Conservation (phyloP, 495 filamentous ascomycete genomes). For the Neurospora terricola region DNA sequence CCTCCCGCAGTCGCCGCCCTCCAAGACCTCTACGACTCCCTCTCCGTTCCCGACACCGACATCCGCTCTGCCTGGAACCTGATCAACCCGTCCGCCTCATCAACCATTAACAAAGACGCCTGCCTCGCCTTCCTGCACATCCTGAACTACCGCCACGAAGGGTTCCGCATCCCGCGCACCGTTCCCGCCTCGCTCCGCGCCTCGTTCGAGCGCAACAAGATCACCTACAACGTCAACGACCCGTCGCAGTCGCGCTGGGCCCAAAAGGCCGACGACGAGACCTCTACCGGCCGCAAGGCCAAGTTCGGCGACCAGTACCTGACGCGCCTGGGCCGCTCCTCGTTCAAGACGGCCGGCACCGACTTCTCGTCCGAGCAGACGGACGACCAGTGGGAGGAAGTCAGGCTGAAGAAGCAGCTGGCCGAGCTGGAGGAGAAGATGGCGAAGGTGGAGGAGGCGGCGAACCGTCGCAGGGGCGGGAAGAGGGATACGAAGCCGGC, state of each 20-base stretch:
- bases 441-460: conserved; percentile 59
- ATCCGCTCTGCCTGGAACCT: conserved; percentile 92
- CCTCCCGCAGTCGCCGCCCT: conserved; percentile 59
- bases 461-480: conserved; percentile 43
- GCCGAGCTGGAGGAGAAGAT: conserved; percentile 79
- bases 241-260: conserved; percentile 53
- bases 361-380: conserved; percentile 65
- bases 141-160: conserved; percentile 88
- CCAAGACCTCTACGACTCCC: conserved; percentile 73
- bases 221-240: conserved; percentile 87
- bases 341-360: conserved; percentile 69
- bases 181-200: conserved; percentile 84
- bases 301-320: conserved; percentile 98
- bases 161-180: conserved; percentile 85
- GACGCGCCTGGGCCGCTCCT: conserved; percentile 68
- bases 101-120: conserved; percentile 87
- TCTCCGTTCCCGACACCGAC: conserved; percentile 94
- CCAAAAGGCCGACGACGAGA: conserved; percentile 58
- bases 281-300: conserved; percentile 73
- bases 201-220: conserved; percentile 85
- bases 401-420: conserved; percentile 83
- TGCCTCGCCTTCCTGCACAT: conserved; percentile 91
- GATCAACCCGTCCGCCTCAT: conserved; percentile 73
- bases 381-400: conserved; percentile 89
- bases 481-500: conserved; percentile 63